Evolutionary conservation across 352 stramenopile genomes (phyloP).

Genomic region (Phytopythium montanum): DNA sequence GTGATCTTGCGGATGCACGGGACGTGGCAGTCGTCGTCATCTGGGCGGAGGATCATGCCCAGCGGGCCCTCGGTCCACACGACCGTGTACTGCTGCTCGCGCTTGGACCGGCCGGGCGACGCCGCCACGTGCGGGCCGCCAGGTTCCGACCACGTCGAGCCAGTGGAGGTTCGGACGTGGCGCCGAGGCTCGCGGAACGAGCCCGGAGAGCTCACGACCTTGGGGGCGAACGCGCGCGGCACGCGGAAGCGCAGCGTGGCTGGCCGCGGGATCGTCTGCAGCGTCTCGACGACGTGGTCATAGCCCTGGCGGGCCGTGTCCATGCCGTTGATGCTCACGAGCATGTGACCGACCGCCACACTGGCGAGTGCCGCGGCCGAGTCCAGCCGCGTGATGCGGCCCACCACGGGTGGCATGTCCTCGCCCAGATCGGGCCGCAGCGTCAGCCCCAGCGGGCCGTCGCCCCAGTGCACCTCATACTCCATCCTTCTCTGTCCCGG

Average conservation of each 20-base stretch:
- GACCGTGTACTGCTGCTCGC: conserved; percentile 82
- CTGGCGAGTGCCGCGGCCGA: conserved; percentile 77
- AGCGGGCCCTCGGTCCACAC: conserved; percentile 83
- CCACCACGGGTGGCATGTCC: conserved; percentile 86
- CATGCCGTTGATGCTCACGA: conserved; percentile 86
- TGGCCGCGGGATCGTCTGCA: conserved; percentile 80
- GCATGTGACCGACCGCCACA: conserved; percentile 83
- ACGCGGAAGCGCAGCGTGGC: conserved; percentile 82
- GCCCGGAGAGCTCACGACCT: conserved; percentile 3
- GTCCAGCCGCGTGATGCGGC: conserved; percentile 83
- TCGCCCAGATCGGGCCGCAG: conserved; percentile 79
- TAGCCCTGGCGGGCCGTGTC: conserved; percentile 86
- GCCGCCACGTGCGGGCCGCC: conserved; percentile 9
- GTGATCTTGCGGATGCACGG: conserved; percentile 88
- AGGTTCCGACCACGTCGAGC: conserved; percentile 40
- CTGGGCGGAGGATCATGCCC: conserved; percentile 83
- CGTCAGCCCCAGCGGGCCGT: conserved; percentile 77
- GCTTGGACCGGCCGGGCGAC: conserved; percentile 31
- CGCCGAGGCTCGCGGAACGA: conserved; percentile 28
- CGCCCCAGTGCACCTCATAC: conserved; percentile 86
- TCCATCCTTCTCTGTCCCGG: conserved; percentile 41
- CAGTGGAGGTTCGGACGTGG: conserved; percentile 33
- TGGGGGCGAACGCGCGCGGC: conserved; percentile 37
- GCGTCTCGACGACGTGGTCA: conserved; percentile 73
- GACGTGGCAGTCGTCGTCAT: conserved; percentile 85